Conservation (phyloP, 768 basidiomycete species). For the Lentinula detonsa region DNA sequence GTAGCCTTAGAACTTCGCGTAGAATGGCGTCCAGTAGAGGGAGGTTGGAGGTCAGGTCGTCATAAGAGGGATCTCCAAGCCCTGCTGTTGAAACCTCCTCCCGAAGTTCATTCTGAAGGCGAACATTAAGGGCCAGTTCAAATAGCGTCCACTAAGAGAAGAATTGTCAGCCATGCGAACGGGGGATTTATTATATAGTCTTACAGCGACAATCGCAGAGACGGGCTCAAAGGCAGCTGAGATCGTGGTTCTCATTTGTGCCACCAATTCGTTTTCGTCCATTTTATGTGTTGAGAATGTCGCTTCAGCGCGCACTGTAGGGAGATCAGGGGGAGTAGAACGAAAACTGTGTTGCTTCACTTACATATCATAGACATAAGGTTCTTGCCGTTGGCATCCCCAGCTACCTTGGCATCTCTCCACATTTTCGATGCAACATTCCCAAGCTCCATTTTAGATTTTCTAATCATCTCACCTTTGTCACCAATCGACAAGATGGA, state of each 20-base stretch:
- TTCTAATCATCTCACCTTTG: slow-evolving; percentile 53
- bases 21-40: slow-evolving; percentile 57
- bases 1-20: slow-evolving; percentile 55
- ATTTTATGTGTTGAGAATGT: slow-evolving; percentile 29
- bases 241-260: slow-evolving; percentile 59
- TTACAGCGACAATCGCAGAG: slow-evolving; percentile 28
- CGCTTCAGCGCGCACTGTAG: slow-evolving; percentile 37
- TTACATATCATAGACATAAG: slow-evolving; percentile 53
- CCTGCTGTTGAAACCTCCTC: slow-evolving; percentile 39
- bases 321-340: background rate
- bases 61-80: slow-evolving; percentile 40
- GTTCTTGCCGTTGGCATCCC: slow-evolving; percentile 38
- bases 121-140: slow-evolving; percentile 46
- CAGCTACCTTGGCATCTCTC: slow-evolving; percentile 43
- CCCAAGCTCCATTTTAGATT: slow-evolving; percentile 49
- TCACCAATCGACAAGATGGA: slow-evolving; percentile 48
- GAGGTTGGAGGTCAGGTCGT: slow-evolving; percentile 40
- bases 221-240: slow-evolving; percentile 46
- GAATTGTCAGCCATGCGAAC: slow-evolving; percentile 11
- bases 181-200: slow-evolving; percentile 1
- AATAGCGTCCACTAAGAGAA: slow-evolving; percentile 56
- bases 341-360: slow-evolving; percentile 7
- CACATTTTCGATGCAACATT: slow-evolving; percentile 45
- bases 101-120: slow-evolving; percentile 51
- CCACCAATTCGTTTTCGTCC: slow-evolving; percentile 44